Percentiles rank a stretch among this genome's conserved stretches.
These are phyloP conservation scores for Podaxis sp. DNA, from an alignment of 768 basidiomycete genomes.

Conservation along the genomic window DNA sequence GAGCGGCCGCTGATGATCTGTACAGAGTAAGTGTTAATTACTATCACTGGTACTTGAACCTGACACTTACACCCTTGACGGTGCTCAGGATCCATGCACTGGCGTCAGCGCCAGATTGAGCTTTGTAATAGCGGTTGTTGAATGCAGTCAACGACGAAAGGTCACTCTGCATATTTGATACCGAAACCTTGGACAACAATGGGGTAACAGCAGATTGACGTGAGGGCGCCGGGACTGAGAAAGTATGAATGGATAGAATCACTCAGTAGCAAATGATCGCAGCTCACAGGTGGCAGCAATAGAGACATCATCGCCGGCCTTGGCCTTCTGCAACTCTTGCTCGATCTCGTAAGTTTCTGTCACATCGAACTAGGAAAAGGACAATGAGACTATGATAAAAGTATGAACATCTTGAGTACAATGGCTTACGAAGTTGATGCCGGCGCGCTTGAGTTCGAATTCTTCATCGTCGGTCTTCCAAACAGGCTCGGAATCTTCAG, in stretches of 20 bases:
- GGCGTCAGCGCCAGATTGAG: constrained; percentile 36
- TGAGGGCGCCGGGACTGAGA: constrained; percentile 31
- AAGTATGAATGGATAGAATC: background rate
- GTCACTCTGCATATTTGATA: constrained; percentile 34
- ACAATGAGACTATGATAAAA: background rate
- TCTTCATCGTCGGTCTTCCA: constrained; percentile 43
- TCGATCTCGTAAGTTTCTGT: constrained; percentile 39
- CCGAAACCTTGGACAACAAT: constrained; percentile 29
- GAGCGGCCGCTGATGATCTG: constrained; percentile 27
- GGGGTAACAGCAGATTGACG: constrained; percentile 28
- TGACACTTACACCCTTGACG: constrained; percentile 26
- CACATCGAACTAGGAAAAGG: constrained; percentile 35
- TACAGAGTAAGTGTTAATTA: background rate
- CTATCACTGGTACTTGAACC: background rate
- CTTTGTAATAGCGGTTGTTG: constrained; percentile 44
- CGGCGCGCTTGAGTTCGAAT: constrained; percentile 32
- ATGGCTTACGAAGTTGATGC: constrained; percentile 34
- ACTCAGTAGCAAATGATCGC: background rate
- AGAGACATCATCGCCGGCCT: constrained; percentile 21
- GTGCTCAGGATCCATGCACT: constrained; percentile 38
- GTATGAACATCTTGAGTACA: background rate
- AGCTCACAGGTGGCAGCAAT: constrained; percentile 30
- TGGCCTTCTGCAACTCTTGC: constrained; percentile 20
- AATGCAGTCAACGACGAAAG: constrained; percentile 37
- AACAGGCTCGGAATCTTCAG: constrained; percentile 35